These are phyloP conservation scores for Elsinoe ampelina DNA, from an alignment of 2,329 filamentous ascomycete genomes.

Conservation along the genomic window DNA sequence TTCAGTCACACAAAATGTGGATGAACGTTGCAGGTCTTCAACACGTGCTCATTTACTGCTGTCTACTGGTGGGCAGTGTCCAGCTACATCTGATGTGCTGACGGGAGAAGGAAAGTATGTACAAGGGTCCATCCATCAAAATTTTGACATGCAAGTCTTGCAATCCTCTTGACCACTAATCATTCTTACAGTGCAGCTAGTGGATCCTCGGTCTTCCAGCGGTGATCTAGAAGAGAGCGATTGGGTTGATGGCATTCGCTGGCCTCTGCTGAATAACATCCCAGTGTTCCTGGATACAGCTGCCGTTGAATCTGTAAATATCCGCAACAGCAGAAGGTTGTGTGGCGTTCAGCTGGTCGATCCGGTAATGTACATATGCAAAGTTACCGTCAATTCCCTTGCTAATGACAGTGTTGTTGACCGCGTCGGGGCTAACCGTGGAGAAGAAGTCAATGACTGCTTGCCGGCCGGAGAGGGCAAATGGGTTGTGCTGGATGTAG, in stretches of 20 bases:
- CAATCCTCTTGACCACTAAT: no score
- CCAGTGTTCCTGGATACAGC: slow-evolving; percentile 8
- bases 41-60: no score
- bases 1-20: no score
- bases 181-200: no score
- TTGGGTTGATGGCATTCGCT: neutral
- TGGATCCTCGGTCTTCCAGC: no score
- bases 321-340: neutral
- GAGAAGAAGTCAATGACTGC: slow-evolving; percentile 3
- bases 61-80: no score
- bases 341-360: slow-evolving; percentile 4
- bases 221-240: neutral
- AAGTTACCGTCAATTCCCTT: neutral
- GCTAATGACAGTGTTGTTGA: slow-evolving; percentile 7
- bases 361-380: slow-evolving; percentile 1
- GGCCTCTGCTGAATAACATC: slow-evolving; percentile 8
- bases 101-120: neutral
- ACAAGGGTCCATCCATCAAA: neutral
- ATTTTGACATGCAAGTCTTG: neutral
- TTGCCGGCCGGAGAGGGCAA: slow-evolving; percentile 3
- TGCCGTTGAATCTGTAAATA: slow-evolving; percentile 4
- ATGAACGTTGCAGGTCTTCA: no score
- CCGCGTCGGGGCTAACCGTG: neutral
- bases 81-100: no score
- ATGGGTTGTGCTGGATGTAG: slow-evolving; percentile 11